Evolutionary conservation across 2,329 filamentous ascomycete genomes (phyloP).

Genomic region (Ilyonectria sp.): DNA sequence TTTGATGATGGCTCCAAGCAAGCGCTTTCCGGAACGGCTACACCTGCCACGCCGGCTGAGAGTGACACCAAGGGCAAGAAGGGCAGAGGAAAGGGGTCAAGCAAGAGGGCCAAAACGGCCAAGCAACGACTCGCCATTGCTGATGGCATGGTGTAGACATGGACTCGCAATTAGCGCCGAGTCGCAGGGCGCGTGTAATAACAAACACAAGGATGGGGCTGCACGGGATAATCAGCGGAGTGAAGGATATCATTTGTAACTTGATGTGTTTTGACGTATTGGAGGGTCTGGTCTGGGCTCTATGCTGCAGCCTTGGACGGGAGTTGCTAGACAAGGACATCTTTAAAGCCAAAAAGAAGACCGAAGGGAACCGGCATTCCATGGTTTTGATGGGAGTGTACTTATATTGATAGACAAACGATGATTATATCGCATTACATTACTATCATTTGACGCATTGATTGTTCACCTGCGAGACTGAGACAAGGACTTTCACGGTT

Average conservation of each 20-base stretch:
- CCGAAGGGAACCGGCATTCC: constrained; percentile 25
- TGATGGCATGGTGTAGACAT: constrained; percentile 64
- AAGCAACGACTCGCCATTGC: constrained; percentile 79
- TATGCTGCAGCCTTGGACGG: constrained; percentile 20
- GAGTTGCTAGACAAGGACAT: constrained; percentile 44
- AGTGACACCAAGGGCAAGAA: constrained; percentile 67
- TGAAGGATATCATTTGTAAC: constrained; percentile 29
- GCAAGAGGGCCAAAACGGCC: constrained; percentile 75
- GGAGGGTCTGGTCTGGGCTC: constrained; percentile 20
- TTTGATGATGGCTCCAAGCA: constrained; percentile 89
- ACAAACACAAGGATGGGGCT: constrained; percentile 36
- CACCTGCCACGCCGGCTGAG: constrained; percentile 85
- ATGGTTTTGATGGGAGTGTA: constrained; percentile 40
- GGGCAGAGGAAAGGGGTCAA: constrained; percentile 68
- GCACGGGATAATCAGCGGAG: constrained; percentile 28
- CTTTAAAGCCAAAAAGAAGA: constrained; percentile 39
- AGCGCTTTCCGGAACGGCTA: constrained; percentile 68
- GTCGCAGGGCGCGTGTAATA: constrained; percentile 42
- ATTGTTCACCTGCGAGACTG: not conserved
- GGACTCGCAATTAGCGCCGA: constrained; percentile 23
- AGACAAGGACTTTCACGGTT: too few relatives aligned
- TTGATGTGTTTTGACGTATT: constrained; percentile 18
- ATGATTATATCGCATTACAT: constrained; percentile 28
- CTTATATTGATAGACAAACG: constrained; percentile 49
- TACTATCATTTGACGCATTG: not conserved